These are phyloP conservation scores for Exophiala calicioides DNA, from an alignment of 2,329 filamentous ascomycete species.

Conservation along the genomic window DNA sequence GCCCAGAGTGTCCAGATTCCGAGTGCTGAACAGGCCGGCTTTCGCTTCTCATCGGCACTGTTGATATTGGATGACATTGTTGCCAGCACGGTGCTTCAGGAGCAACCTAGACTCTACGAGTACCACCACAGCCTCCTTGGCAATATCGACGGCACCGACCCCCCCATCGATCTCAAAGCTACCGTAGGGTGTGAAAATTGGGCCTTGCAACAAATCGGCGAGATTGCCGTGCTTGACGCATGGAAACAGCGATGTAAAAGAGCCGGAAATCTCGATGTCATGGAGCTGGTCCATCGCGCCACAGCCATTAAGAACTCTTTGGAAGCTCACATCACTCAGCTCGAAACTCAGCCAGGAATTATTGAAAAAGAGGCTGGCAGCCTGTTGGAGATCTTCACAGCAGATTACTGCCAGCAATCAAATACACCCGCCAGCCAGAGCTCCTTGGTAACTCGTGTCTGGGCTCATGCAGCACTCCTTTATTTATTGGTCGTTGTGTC, in stretches of 20 bases:
- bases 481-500: conserved; percentile 15
- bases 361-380: neutral
- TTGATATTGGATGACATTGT: conserved; percentile 41
- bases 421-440: neutral
- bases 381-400: conserved; percentile 4
- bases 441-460: conserved; percentile 7
- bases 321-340: neutral
- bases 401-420: neutral
- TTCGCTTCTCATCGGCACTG: conserved; percentile 40
- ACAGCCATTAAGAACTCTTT: conserved; percentile 3
- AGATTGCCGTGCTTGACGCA: conserved; percentile 55
- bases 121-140: too few species aligned
- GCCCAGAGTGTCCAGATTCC: conserved; percentile 9
- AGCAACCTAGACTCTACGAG: too few species aligned
- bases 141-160: too few species aligned
- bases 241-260: conserved; percentile 49
- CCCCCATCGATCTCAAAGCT: too few species aligned
- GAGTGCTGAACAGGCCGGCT: conserved; percentile 35
- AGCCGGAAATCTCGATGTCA: conserved; percentile 6
- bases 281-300: conserved; percentile 13
- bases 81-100: too few species aligned
- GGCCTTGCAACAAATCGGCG: conserved; percentile 56
- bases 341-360: neutral
- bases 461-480: conserved; percentile 14
- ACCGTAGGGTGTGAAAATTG: conserved; percentile 49